Percentiles rank a stretch among this genome's conserved stretches.
Evolutionary conservation across 2,329 filamentous ascomycete genomes (phyloP).

Genomic region (Cryphonectria japonica): DNA sequence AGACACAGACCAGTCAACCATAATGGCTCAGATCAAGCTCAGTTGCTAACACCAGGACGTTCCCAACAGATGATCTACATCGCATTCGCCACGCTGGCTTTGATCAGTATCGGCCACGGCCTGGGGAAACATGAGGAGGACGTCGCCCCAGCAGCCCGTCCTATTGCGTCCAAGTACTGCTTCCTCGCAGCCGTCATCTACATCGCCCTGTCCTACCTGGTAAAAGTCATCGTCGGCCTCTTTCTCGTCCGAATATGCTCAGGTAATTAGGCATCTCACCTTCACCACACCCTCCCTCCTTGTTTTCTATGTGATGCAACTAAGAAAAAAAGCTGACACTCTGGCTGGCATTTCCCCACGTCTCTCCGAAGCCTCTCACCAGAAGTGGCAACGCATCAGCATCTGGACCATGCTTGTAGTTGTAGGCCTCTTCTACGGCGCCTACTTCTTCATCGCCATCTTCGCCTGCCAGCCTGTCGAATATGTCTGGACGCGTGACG

Average conservation of each 20-base stretch:
- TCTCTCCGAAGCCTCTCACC: not conserved
- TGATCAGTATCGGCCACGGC: constrained; percentile 34
- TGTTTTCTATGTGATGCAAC: not conserved
- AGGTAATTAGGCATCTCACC: not conserved
- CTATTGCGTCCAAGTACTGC: constrained; percentile 41
- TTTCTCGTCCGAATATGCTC: constrained; percentile 45
- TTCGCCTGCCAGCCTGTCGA: constrained; percentile 45
- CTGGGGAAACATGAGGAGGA: constrained; percentile 34
- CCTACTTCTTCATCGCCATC: constrained; percentile 45
- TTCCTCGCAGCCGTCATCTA: constrained; percentile 50
- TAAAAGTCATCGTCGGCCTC: constrained; percentile 46
- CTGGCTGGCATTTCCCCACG: too few relatives aligned
- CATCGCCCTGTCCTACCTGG: constrained; percentile 40
- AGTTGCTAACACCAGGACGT: not conserved
- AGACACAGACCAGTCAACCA: not conserved
- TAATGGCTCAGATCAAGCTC: not conserved
- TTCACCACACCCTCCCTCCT: not conserved
- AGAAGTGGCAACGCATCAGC: constrained; percentile 37
- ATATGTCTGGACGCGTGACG: constrained; percentile 44
- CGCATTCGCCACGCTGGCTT: constrained; percentile 33
- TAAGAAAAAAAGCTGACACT: too few relatives aligned
- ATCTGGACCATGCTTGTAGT: constrained; percentile 38
- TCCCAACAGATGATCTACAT: constrained; percentile 31
- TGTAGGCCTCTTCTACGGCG: constrained; percentile 40
- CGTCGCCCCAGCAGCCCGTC: constrained; percentile 30